Evolutionary conservation across 2,329 filamentous ascomycete species (phyloP), one percentile per base, ranked within the genome.

Genomic region (Cercospora brassicicola): DNA sequence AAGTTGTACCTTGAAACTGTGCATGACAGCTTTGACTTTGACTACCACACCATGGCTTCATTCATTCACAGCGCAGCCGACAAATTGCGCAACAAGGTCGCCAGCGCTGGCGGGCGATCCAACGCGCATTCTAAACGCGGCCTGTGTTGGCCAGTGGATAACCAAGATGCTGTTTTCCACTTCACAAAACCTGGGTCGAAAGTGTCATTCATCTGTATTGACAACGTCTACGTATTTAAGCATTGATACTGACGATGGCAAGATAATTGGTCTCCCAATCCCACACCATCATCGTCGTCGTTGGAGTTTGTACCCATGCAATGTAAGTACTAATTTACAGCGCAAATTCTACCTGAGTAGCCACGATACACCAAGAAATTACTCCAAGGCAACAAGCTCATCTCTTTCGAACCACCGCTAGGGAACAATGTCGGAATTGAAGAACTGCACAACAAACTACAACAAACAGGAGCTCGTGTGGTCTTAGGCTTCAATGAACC

Each of bases 161-260:
- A 78, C 66, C 33, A 69, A 56, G 76, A 77, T 61, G 71, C 71
- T 51, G 69, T 77, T 55, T 70, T 70, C 68, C 62, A 67, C 9
- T 78, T 76, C 71, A 77, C 76, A 15, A 76, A 74, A 68, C 76
- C 76, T 18, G 75, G 74, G 28, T 74, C 72, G 42, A 78, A 76
- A 60, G 70, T 78, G 39, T 72, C 73, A n/a, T 78, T 76, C 74
- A 69, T 78, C 23, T 78, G 68, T 70, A 64, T 33, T 45, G 48
- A 13, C 33, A 11, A 9, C 51, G 30, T 31, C 59, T 13, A 51
- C 51, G 8, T 31, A n/a, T 23, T 11, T 4, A 15, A 39, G 4
- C 28, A 20, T 33, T 56, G 15, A 18, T 8, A 57, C 51, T 59
- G 51, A 59, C 33, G 15, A 26, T 31, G n/a, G 13, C 51, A 31